A percentile compares a stretch with the other conserved stretches of the same genome.
These are phyloP conservation scores for Helicocarpus griseus DNA, from an alignment of 2,329 filamentous ascomycete species.

Conservation along the genomic window DNA sequence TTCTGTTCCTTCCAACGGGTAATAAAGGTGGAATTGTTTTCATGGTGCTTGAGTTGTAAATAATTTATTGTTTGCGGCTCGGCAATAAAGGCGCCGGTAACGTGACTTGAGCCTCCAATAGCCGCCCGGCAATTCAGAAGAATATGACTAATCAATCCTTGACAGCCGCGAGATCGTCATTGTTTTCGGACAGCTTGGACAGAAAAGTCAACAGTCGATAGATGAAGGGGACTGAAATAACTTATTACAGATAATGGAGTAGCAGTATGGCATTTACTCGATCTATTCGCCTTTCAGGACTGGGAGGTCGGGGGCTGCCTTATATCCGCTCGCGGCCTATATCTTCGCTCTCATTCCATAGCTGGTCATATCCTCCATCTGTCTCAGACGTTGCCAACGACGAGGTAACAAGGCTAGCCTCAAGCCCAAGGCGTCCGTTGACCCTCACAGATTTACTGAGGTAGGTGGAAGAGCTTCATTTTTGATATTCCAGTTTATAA, in stretches of 20 bases:
- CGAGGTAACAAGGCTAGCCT: slow-evolving; percentile 69
- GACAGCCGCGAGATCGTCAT: not conserved
- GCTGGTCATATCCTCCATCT: slow-evolving; percentile 36
- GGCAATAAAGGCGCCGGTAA: not conserved
- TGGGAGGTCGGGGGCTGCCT: slow-evolving; percentile 2
- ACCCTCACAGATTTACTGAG: slow-evolving; percentile 83
- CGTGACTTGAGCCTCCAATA: not conserved
- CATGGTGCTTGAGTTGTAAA: not conserved
- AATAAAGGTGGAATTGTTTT: not conserved
- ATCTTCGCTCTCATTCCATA: slow-evolving; percentile 8
- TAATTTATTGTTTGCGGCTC: not conserved
- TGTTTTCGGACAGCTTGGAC: too few species aligned
- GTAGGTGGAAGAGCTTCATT: slow-evolving; percentile 37
- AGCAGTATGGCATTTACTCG: slow-evolving; percentile 15
- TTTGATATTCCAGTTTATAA: not conserved
- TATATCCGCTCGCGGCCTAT: slow-evolving; percentile 1
- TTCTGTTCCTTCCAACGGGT: too few species aligned
- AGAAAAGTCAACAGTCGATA: too few species aligned
- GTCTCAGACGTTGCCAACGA: slow-evolving; percentile 54
- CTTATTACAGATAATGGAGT: not conserved
- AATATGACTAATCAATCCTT: not conserved
- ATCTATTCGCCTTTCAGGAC: slow-evolving; percentile 8
- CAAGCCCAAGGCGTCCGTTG: slow-evolving; percentile 67
- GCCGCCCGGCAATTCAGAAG: not conserved
- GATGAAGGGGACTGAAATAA: not conserved